Conservation (phyloP, 1,284 basidiomycete species). For the Stygiomarasmius scandens region DNA sequence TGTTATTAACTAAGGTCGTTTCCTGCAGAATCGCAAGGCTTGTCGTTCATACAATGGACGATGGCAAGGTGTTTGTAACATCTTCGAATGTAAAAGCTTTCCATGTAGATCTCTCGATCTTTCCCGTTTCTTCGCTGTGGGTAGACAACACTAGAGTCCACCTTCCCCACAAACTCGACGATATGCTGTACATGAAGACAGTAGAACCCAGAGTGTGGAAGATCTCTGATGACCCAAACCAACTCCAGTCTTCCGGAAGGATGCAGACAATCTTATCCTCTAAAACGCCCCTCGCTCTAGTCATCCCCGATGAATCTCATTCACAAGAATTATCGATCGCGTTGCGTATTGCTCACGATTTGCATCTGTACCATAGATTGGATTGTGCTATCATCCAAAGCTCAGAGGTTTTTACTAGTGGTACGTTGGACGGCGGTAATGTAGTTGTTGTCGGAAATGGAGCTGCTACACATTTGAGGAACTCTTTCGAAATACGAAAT, state of each 20-base stretch:
- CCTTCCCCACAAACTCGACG: slow-evolving; percentile 3
- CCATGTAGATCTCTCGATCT: slow-evolving; percentile 19
- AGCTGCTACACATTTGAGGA: slow-evolving; percentile 21
- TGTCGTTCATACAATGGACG: slow-evolving; percentile 11
- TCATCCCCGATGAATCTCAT: slow-evolving; percentile 46
- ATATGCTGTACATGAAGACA: slow-evolving; percentile 19
- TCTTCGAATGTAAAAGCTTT: slow-evolving; percentile 30
- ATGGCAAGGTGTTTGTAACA: slow-evolving; percentile 14
- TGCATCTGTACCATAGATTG: slow-evolving; percentile 70
- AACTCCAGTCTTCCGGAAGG: slow-evolving; percentile 50
- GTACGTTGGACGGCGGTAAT: slow-evolving; percentile 47
- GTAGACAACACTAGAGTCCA: slow-evolving; percentile 20
- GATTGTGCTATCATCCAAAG: slow-evolving; percentile 63
- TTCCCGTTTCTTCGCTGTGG: slow-evolving; percentile 15
- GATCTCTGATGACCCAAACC: slow-evolving; percentile 7
- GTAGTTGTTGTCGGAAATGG: slow-evolving; percentile 57
- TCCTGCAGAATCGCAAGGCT: slow-evolving; percentile 15
- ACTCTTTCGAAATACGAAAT: not conserved
- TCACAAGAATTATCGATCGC: slow-evolving; percentile 51
- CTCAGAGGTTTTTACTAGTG: slow-evolving; percentile 37
- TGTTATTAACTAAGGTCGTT: not conserved
- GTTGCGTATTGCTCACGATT: slow-evolving; percentile 65
- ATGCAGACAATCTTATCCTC: slow-evolving; percentile 66
- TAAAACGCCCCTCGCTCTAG: slow-evolving; percentile 52
- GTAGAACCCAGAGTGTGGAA: slow-evolving; percentile 23